Base-by-base conservation (phyloP, 2,329 filamentous ascomycete species). In the Orbilia quercus region DNA sequence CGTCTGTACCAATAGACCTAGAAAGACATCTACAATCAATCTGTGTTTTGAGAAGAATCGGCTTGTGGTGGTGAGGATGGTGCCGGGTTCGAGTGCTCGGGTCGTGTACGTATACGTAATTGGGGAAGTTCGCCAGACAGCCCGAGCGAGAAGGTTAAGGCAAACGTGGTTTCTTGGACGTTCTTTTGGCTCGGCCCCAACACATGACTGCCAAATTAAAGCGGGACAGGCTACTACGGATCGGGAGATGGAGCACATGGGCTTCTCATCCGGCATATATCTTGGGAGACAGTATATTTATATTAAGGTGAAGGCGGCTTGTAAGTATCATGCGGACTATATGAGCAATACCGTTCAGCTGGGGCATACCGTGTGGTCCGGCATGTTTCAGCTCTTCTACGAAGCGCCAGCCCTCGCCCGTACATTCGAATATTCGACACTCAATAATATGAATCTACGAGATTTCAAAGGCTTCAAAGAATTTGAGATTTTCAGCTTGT, bases 111-210 rank as follows among this genome's bases (percentile, higher is more conserved):
- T n/a, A 63, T 72, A 70, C 65, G 65, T 70, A 70, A 70, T 62
- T 58, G 40, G 28, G 65, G 47, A 44, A 14, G 51, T 11, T 34
- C 36, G 54, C 53, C 38, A 12, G 22, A 31, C 9, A 20, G n/a
- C n/a, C n/a, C n/a, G 18, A 22, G 47, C 5, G 6, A 22, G 31
- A 25, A 55, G 34, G 42, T 73, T 60, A 62, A 59, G 69, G 69
- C 60, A 66, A 73, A 73, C 69, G 69, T 73, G 69, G 66, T 73
- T 73, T 73, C 60, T 72, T 72, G 67, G 59, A 48, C 55, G 55
- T 25, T 4, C 23, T n/a, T 36, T 48, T 40, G 64, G n/a, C n/a
- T n/a, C n/a, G n/a, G n/a, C n/a, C 28, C 45, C 28, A 48, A 45
- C 44, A 22, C 18, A 45, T 45, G 42, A 45, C 42, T 16, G 31